Evolutionary conservation across 495 filamentous ascomycete genomes (phyloP).

Genomic region (Echria macrotheca): DNA sequence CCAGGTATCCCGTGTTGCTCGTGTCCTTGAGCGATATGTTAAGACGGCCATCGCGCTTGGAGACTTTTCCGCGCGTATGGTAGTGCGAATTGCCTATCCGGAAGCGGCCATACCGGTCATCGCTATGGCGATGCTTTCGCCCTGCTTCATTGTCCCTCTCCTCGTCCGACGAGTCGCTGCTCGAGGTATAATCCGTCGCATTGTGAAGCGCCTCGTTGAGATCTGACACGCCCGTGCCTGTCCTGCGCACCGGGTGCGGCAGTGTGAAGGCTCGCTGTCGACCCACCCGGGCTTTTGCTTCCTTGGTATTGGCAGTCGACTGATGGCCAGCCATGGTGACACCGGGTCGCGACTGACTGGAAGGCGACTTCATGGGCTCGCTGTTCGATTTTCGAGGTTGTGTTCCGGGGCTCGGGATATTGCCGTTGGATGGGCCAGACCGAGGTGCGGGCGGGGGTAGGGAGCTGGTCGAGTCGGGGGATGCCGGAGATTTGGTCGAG

Average conservation of each 20-base stretch:
- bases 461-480: slow-evolving; percentile 11
- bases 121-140: background rate
- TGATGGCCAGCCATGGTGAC: background rate
- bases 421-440: background rate
- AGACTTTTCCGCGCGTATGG: slow-evolving; percentile 58
- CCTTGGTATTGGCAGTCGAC: background rate
- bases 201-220: background rate
- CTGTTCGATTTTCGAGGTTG: slow-evolving; percentile 10
- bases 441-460: background rate
- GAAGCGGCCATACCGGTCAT: slow-evolving; percentile 40
- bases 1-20: slow-evolving; percentile 58
- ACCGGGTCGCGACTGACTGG: background rate
- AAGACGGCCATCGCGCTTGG: slow-evolving; percentile 62
- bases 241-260: slow-evolving; percentile 11
- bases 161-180: slow-evolving; percentile 25
- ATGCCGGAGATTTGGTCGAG: slow-evolving; percentile 24
- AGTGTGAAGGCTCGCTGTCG: background rate
- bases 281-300: background rate
- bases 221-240: slow-evolving; percentile 24
- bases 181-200: slow-evolving; percentile 14
- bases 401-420: background rate
- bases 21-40: slow-evolving; percentile 66
- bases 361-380: background rate
- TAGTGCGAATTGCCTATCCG: slow-evolving; percentile 59
- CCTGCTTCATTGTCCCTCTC: slow-evolving; percentile 9